Percentiles rank a stretch among this genome's conserved stretches.
Conservation (phyloP, 441 rosid species). For the Corymbia citriodora region DNA sequence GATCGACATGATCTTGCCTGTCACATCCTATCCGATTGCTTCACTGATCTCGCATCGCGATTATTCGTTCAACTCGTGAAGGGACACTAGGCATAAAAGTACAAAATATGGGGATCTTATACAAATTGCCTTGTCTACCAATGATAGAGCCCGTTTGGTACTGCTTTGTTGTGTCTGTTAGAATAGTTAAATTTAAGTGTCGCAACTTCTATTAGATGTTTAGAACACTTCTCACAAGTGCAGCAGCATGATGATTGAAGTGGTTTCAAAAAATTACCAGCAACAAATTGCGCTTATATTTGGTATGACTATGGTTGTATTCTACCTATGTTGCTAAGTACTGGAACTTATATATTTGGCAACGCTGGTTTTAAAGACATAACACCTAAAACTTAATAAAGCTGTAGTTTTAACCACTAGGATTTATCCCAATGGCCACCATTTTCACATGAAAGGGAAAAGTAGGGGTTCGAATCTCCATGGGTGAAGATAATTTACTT, state of each 20-base stretch:
- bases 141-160: neutral
- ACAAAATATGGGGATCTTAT: neutral
- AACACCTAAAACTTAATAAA: neutral
- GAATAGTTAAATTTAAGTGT: too few species aligned
- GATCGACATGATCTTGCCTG: neutral
- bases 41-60: neutral
- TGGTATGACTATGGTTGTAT: neutral
- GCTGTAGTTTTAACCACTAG: too few species aligned
- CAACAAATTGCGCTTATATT: neutral
- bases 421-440: too few species aligned
- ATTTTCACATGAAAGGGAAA: too few species aligned
- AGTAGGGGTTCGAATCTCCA: too few species aligned
- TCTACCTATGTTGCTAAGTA: neutral
- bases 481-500: too few species aligned
- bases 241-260: neutral
- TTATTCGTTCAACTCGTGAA: neutral
- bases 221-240: neutral
- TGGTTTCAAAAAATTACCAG: neutral
- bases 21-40: neutral
- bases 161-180: neutral
- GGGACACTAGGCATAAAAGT: neutral
- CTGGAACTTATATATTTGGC: neutral
- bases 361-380: neutral
- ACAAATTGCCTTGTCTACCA: neutral
- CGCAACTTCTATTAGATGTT: neutral